These are phyloP conservation scores for Russula virescens DNA, from an alignment of 768 basidiomycete genomes.

Conservation along the genomic window DNA sequence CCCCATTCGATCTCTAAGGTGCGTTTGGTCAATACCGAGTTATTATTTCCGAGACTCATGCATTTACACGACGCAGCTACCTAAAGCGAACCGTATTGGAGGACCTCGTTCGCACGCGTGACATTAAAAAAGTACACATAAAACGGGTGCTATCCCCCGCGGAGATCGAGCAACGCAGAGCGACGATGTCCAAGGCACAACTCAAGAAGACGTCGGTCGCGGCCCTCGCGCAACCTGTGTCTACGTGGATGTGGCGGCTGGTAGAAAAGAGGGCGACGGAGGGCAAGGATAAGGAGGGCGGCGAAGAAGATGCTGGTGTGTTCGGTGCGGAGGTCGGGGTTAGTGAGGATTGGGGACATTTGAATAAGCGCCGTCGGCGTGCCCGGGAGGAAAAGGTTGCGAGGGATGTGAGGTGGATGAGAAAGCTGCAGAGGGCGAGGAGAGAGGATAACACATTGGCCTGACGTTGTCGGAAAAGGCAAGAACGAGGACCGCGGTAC, in stretches of 20 bases:
- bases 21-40: conserved; percentile 19
- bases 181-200: conserved; percentile 26
- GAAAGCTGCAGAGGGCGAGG: conserved; percentile 31
- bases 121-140: conserved; percentile 40
- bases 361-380: conserved; percentile 49
- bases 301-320: neutral
- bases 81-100: conserved; percentile 50
- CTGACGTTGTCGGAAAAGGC: conserved; percentile 10
- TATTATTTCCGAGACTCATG: neutral
- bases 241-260: conserved; percentile 40
- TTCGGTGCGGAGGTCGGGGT: conserved; percentile 41
- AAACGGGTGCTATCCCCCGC: conserved; percentile 30
- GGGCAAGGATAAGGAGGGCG: conserved; percentile 1
- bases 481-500: neutral
- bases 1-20: conserved; percentile 52
- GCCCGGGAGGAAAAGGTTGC: conserved; percentile 43
- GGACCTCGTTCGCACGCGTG: conserved; percentile 37
- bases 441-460: no score
- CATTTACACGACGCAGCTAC: conserved; percentile 38
- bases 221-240: conserved; percentile 5
- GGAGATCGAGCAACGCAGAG: conserved; percentile 26
- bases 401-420: conserved; percentile 38
- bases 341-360: conserved; percentile 48
- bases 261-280: conserved; percentile 10
- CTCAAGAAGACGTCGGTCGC: conserved; percentile 28